Evolutionary conservation across 305 asterid species (phyloP), one percentile per base, ranked within the genome.

Genomic region (Vinca major): DNA sequence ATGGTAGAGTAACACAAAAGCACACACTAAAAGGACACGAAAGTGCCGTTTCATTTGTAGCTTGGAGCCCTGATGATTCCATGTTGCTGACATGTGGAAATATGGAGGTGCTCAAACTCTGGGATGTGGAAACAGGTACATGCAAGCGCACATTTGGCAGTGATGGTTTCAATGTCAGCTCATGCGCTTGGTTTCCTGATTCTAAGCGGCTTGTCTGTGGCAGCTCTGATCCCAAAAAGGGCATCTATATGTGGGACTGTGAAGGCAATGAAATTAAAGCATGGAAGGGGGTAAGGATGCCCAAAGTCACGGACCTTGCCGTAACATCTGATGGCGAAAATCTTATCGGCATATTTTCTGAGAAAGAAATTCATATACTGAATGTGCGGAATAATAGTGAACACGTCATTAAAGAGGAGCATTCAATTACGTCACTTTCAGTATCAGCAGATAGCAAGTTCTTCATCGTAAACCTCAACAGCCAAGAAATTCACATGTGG

Each of bases 171-270:
- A 67, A 77, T 5, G 87, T 90, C 75, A 84, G 93, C 78, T 92
- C 96, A 41, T 92, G 98, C 75, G 98, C 97, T 65, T 92, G 98
- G 98, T 90, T 92, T 78, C 98, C 97, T 13, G 96, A 92, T 82
- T 92, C 98, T 56, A 85, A 79, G 81, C 82, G 90, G 63, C 85
- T 92, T 39, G 96, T 90, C 68, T 92, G 96, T 71, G 98, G 98
- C 81, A 89, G 97, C 83, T 88, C 95, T 0, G 95, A 82, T 51
- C 90, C 93, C 40, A 86, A 81, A 71, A 92, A 86, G 74, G 98
- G 98, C 70, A 92, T 92, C 66, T 90, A 75, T 88, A 82, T 87
- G 95, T 92, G 97, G 97, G 98, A 88, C 80, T 77, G 86, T 65
- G 91, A 88, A 39, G 98, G 97, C 20, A 86, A 86, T n/a, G 90